Evolutionary conservation across 2,329 filamentous ascomycete genomes (phyloP), one percentile per base, ranked within the genome.

Genomic region (Penicillium aurantiogriseum): DNA sequence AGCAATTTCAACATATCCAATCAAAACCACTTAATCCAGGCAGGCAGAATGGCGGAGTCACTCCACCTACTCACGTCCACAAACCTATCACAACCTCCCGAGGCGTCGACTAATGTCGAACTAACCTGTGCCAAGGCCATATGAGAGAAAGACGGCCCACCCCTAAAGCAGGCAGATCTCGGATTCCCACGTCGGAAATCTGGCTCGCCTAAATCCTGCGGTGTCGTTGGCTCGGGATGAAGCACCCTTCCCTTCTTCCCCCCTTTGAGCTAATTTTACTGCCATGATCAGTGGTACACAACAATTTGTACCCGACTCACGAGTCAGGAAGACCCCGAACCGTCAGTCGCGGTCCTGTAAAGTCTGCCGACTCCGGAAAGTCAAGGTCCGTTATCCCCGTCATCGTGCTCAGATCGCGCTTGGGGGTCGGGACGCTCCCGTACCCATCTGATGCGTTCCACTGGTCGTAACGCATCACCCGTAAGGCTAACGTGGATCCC

Each of bases 281-380:
- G 39, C 58, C 51, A 70, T 70, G 62, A 52, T 62, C 51, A 54
- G 58, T 57, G 59, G 63, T 49, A 58, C 51, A 48, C 60, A 50
- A 54, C 53, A 57, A 55, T 7, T 56, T 39, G 57, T 52, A 50
- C 52, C 60, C 55, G 63, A 69, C 55, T 60, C 61, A 45, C 66
- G 60, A 62, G 61, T 57, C 57, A 68, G 61, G 62, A 71, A 69
- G 61, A 51, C 63, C 49, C 51, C 63, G 17, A 67, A 58, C 57
- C 72, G 73, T 48, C 73, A 75, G 63, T 71, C 69, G 46, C 71
- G 71, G 19, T 75, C 73, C 57, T 75, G 73, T 56, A 72, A 71
- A 54, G 72, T 75, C 54, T 75, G 73, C 55, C 67, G 72, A 47
- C 58, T 67, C 61, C 72, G 73, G 57, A 75, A 75, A 62, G 73